A percentile compares a stretch with the other conserved stretches of the same genome.
These are phyloP conservation scores for Plasmodium falciparum DNA, from an alignment of 169 alveolate species.

Conservation along the genomic window DNA sequence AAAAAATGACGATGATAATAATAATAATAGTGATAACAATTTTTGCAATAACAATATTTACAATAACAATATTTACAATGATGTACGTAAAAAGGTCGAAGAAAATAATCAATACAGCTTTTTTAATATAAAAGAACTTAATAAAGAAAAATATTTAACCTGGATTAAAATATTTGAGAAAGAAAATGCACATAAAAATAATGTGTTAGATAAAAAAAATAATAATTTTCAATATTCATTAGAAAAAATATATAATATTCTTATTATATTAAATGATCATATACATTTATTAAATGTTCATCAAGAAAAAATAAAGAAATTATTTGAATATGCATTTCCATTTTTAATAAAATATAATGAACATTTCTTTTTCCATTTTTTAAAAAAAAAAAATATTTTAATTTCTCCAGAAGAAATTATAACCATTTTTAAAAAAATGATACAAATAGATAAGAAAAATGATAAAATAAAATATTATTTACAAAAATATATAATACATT, in stretches of 20 bases:
- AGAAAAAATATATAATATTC: conserved; percentile 41
- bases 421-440: conserved; percentile 14
- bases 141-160: background rate
- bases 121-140: too few species aligned
- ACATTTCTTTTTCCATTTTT: conserved; percentile 33
- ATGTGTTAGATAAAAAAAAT: background rate
- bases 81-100: too few species aligned
- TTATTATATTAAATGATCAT: conserved; percentile 32
- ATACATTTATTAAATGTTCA: conserved; percentile 31
- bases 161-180: conserved; percentile 15
- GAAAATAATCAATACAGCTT: too few species aligned
- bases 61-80: too few species aligned
- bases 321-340: conserved; percentile 63
- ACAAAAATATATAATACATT: conserved; percentile 40
- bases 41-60: too few species aligned
- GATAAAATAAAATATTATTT: conserved; percentile 29
- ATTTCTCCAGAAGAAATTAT: conserved; percentile 52
- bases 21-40: background rate
- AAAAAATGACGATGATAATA: background rate
- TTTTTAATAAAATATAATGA: conserved; percentile 54
- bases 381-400: conserved; percentile 23
- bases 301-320: conserved; percentile 25
- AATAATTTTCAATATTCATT: conserved; percentile 8
- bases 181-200: conserved; percentile 10
- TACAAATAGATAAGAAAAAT: background rate